Evolutionary conservation across 805 yeast species (phyloP).

Genomic region (Lipomyces yamadae): DNA sequence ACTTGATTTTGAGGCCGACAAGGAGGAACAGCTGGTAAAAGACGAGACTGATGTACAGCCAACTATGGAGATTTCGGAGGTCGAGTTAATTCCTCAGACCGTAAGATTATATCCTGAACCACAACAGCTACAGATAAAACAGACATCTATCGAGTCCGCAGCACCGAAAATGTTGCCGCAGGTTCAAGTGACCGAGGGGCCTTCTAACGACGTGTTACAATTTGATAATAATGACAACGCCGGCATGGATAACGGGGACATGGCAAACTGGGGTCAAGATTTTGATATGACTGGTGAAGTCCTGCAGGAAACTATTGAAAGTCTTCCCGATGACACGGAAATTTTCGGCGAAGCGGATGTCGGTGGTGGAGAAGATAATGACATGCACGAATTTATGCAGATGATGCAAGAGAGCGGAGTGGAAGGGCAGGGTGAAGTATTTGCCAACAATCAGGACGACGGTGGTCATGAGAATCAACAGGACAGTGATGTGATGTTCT

Average conservation of each 20-base stretch:
- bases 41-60: not conserved
- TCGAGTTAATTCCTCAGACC: not conserved
- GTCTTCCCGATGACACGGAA: not conserved
- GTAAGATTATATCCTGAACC: not conserved
- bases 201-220: not conserved
- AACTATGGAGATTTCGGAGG: slow-evolving; percentile 8
- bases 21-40: not conserved
- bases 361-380: slow-evolving; percentile 10
- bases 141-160: not conserved
- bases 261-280: slow-evolving; percentile 2
- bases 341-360: not conserved
- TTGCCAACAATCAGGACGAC: not conserved
- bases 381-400: slow-evolving; percentile 28
- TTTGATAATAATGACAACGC: not conserved
- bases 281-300: slow-evolving; percentile 5
- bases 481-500: slow-evolving; percentile 3
- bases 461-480: not conserved
- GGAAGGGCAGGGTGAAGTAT: not conserved
- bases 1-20: not conserved
- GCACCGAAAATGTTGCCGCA: not conserved
- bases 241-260: not conserved
- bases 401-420: slow-evolving; percentile 15
- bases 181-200: not conserved
- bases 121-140: not conserved
- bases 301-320: not conserved